Evolutionary conservation across 306 rosid species (phyloP).

Genomic region (Dryas drummondii): DNA sequence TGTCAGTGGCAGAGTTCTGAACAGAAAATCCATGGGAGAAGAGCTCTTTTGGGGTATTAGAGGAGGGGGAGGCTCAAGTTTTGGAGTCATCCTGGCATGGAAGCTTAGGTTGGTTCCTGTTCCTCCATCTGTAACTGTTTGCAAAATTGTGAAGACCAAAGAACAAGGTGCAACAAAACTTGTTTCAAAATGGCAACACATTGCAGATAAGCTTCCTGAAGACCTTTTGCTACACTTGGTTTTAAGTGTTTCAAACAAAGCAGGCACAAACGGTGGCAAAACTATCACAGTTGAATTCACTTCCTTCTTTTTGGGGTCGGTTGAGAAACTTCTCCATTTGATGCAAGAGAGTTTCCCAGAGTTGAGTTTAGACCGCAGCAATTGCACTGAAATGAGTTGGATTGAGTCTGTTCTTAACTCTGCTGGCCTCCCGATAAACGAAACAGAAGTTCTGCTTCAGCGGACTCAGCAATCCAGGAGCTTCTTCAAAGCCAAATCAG

Average conservation of each 20-base stretch:
- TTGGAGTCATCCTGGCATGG: constrained; percentile 62
- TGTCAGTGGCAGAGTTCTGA: constrained; percentile 46
- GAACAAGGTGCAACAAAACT: constrained; percentile 52
- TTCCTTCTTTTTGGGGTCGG: constrained; percentile 53
- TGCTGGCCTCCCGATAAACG: constrained; percentile 42
- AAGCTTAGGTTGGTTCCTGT: constrained; percentile 57
- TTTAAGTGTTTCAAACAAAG: constrained; percentile 27
- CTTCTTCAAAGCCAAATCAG: constrained; percentile 73
- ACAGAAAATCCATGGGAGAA: constrained; percentile 62
- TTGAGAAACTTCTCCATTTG: constrained; percentile 40
- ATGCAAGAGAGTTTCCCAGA: constrained; percentile 56
- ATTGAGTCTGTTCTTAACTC: constrained; percentile 57
- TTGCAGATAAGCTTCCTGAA: constrained; percentile 43
- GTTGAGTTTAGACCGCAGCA: constrained; percentile 40
- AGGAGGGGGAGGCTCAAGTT: constrained; percentile 72
- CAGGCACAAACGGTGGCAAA: constrained; percentile 32
- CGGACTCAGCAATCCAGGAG: constrained; percentile 38
- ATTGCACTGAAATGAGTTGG: constrained; percentile 64
- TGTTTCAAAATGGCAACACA: constrained; percentile 52
- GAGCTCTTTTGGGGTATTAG: constrained; percentile 70
- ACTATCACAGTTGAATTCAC: constrained; percentile 53
- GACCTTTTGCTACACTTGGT: constrained; percentile 46
- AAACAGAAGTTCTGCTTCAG: constrained; percentile 50
- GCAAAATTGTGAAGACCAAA: constrained; percentile 37
- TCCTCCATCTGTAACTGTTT: constrained; percentile 53